These are phyloP conservation scores for Pharnaceum exiguum DNA, from an alignment of 148 eudicot species.

Conservation along the genomic window DNA sequence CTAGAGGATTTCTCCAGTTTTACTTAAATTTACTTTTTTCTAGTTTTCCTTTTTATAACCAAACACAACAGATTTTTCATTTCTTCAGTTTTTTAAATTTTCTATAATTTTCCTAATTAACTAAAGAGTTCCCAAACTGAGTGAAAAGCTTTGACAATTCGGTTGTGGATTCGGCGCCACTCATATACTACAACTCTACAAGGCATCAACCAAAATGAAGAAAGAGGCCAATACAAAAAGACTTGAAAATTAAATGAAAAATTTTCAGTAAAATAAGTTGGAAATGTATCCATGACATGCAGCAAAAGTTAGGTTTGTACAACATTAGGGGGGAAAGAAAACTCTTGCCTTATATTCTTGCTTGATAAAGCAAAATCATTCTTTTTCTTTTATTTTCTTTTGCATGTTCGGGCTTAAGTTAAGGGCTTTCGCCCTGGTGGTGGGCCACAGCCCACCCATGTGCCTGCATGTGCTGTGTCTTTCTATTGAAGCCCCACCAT, in stretches of 20 bases:
- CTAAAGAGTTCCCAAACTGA: too few species aligned
- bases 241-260: constrained; percentile 7
- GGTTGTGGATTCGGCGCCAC: background rate
- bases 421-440: constrained; percentile 16
- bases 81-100: background rate
- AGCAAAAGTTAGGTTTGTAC: constrained; percentile 19
- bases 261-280: background rate
- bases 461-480: constrained; percentile 85
- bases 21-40: too few species aligned
- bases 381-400: too few species aligned
- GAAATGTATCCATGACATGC: constrained; percentile 8
- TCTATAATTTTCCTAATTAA: background rate
- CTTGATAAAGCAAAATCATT: background rate
- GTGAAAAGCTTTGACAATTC: too few species aligned
- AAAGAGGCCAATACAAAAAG: background rate
- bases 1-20: too few species aligned
- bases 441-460: constrained; percentile 48
- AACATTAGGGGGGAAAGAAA: constrained; percentile 25
- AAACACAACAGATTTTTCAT: too few species aligned
- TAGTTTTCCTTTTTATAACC: too few species aligned
- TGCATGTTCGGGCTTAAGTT: constrained; percentile 19
- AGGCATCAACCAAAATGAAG: constrained; percentile 4
- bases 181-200: too few species aligned
- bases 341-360: constrained; percentile 3
- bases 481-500: constrained; percentile 49